Base-by-base conservation (phyloP, 768 basidiomycete species). In the Rubroboletus satanas region DNA sequence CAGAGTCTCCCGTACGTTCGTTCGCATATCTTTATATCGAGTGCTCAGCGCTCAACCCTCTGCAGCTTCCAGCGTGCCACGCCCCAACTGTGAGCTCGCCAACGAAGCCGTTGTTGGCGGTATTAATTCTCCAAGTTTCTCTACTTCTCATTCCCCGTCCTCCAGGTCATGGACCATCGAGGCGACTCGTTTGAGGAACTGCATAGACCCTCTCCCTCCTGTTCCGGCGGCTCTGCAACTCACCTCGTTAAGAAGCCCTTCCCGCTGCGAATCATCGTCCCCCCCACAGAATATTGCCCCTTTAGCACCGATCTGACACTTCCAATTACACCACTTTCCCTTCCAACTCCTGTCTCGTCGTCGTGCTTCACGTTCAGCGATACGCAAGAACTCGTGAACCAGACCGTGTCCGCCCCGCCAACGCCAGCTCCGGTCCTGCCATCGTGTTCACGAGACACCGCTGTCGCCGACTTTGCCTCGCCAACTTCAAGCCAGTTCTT, bases 271-370 rank as follows among this genome's bases (percentile, higher is more conserved):
- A 70, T 70, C 62, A 51, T 66, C 23, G 64, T 70, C 46, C 70
- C 70, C 14, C 66, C 68, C 15, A 62, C 70, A 31, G 70, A 71
- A 56, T 69, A 70, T 49, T 71, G 66, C 55, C 68, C 68, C n/a
- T 70, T 68, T 52, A 62, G 66, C 37, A 68, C 66, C 17, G 62
- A 72, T 43, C 57, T 72, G n/a, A 66, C 61, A 5, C 60, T 68
- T 55, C 70, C 70, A 41, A 60, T 64, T 17, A 64, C 66, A 8
- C 64, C 69, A 10, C 60, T 54, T 38, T 59, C 62, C 45, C 64
- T 72, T 54, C 57, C 62, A 29, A 60, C 64, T 23, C 59, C 67
- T 9, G 39, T 69, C 45, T 59, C 63, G 0, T 69, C 64, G 10
- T 70, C 66, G 1, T 69, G 69, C 48, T 68, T 71, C 32, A 62